phyloP scores from a whole-genome alignment of 2,329 filamentous ascomycete species.

The Cladosporium sp. region DNA sequence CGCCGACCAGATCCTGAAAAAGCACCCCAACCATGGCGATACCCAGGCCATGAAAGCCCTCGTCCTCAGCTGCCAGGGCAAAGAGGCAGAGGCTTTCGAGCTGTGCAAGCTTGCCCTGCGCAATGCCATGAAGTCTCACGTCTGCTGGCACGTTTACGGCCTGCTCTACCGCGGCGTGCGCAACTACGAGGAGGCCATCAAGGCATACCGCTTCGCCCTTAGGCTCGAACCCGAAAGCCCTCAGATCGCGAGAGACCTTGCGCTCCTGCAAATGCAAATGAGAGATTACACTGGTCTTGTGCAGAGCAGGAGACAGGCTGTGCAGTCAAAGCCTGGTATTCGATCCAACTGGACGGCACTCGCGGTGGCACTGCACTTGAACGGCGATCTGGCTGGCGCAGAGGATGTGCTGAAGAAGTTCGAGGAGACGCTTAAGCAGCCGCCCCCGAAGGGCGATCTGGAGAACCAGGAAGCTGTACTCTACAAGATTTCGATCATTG shows the following conservation, averaged over 20 bases:
- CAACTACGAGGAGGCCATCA: constrained; percentile 98
- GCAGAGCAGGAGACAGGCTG: constrained; percentile 82
- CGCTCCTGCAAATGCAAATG: constrained; percentile 92
- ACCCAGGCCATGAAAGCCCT: constrained; percentile 99
- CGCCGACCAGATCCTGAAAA: constrained; percentile 93
- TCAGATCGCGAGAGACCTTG: constrained; percentile 92
- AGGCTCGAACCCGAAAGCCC: constrained; percentile 89
- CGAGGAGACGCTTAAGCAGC: constrained; percentile 85
- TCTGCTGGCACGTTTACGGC: constrained; percentile 99
- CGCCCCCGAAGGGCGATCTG: constrained; percentile 74
- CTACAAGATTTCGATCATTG: constrained; percentile 95
- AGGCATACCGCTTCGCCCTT: constrained; percentile 96
- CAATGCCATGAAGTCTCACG: constrained; percentile 98
- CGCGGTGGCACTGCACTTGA: constrained; percentile 86
- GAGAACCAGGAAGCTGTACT: constrained; percentile 92
- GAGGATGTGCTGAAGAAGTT: constrained; percentile 90
- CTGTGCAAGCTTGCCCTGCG: constrained; percentile 89
- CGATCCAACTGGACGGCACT: constrained; percentile 98
- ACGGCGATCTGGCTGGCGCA: constrained; percentile 80
- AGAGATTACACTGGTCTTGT: constrained; percentile 93
- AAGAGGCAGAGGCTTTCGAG: constrained; percentile 89
- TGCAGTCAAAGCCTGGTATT: constrained; percentile 76
- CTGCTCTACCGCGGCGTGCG: constrained; percentile 89
- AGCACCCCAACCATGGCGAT: constrained; percentile 93
- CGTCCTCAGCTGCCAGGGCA: constrained; percentile 89